Base-by-base conservation (phyloP, 345 rosid species). In the Syzygium oleosum region DNA sequence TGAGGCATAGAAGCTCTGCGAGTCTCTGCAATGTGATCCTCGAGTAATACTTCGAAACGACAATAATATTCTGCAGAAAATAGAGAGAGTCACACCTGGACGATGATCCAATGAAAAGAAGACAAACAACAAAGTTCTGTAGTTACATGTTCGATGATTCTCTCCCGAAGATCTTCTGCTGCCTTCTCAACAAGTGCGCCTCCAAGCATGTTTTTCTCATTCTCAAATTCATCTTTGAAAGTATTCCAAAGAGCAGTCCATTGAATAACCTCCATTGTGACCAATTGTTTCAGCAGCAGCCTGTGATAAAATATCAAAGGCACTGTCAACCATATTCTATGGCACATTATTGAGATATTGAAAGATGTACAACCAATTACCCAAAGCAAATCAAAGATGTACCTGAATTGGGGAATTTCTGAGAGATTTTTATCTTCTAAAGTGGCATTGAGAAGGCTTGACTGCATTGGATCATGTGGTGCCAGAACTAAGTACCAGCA, bases 251-350 rank as follows among this genome's bases (percentile, higher is more conserved):
- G 97, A 85, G 97, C 91, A 77, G 98, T 98, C 99, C 99, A 97
- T 83, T 93, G 98, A 88, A 98, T 93, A 88, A 98, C 99, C 94
- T 98, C 99, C 99, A 97, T 95, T 54, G 99, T 97, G 85, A 98
- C 98, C 90, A 98, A 90, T 89, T 96, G 98, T 88, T 96, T 96
- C 90, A 96, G 91, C 63, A 96, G 94, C 94, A 94, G 86, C 93
- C 99, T 96, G 88, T 23, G 54, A 84, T 63, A 85, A 87, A 51
- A 63, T 73, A 88, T 84, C 5, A 4, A 52, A 84, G 63, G 59
- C 55, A 52, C 63, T 0, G 59, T 84, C 54, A 51, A 15, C 19
- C 9, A 11, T 31, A 27, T 10, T 13, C 58, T 29, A 53, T 84
- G 55, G 41, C 55, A 52, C 55, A 52, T 84, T 84, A 55, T 55